Evolutionary conservation across 2,329 filamentous ascomycete genomes (phyloP).

Genomic region (Colletotrichum cordylinicola): DNA sequence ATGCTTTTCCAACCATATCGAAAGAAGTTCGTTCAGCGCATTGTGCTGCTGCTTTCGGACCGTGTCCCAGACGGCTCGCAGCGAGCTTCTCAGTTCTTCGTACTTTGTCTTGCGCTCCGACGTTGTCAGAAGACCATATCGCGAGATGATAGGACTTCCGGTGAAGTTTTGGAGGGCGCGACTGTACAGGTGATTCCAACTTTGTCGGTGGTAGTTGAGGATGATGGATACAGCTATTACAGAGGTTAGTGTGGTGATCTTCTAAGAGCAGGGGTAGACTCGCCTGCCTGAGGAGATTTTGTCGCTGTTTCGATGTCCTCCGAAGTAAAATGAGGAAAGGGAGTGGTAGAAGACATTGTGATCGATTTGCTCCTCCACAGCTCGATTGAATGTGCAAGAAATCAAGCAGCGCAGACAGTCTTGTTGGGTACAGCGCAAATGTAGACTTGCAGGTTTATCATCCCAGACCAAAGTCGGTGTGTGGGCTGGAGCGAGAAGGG

Average conservation of each 20-base stretch:
- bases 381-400: background rate
- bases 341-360: background rate
- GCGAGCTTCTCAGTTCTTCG: background rate
- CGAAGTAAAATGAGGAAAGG: background rate
- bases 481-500: background rate
- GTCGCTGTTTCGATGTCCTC: background rate
- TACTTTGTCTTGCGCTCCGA: background rate
- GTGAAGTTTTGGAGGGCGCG: background rate
- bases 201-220: background rate
- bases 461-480: background rate
- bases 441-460: background rate
- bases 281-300: background rate
- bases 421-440: background rate
- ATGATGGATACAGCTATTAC: background rate
- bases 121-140: background rate
- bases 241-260: background rate
- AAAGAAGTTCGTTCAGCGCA: background rate
- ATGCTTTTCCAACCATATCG: background rate
- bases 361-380: background rate
- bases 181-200: background rate
- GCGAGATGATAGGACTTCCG: background rate
- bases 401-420: background rate
- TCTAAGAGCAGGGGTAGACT: background rate
- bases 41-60: background rate
- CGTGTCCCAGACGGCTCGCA: background rate